These are phyloP conservation scores for Cotoneaster glaucophyllus DNA, from an alignment of 306 rosid genomes.

Conservation along the genomic window DNA sequence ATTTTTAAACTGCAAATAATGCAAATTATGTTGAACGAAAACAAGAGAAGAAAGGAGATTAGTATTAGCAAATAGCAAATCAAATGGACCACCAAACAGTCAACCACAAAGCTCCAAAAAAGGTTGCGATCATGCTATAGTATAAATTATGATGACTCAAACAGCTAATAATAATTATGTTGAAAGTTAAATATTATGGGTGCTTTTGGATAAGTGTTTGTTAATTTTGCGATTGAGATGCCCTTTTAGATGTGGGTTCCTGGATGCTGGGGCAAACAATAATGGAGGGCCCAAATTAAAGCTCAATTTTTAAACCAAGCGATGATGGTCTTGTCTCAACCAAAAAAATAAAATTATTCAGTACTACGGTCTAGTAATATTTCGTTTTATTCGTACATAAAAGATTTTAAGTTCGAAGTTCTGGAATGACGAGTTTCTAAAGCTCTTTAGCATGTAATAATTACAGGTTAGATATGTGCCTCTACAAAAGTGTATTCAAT, in stretches of 20 bases:
- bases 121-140: neutral
- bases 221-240: neutral
- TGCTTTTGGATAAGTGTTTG: neutral
- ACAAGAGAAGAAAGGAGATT: neutral
- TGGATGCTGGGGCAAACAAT: neutral
- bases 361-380: too few relatives aligned
- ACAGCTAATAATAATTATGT: neutral
- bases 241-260: neutral
- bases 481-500: neutral
- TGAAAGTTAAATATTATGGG: neutral
- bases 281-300: slow-evolving; percentile 4
- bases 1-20: neutral
- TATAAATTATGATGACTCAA: neutral
- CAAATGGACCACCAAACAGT: neutral
- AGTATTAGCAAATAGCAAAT: neutral
- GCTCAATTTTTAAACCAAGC: neutral
- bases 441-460: too few relatives aligned
- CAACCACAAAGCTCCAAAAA: neutral
- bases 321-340: neutral
- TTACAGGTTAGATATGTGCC: neutral
- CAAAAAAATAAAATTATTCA: too few relatives aligned
- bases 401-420: too few relatives aligned
- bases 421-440: too few relatives aligned
- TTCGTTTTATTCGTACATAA: too few relatives aligned
- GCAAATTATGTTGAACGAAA: neutral